These are phyloP conservation scores for Cymbidium sinense DNA, from an alignment of 106 monocot species.

Conservation along the genomic window DNA sequence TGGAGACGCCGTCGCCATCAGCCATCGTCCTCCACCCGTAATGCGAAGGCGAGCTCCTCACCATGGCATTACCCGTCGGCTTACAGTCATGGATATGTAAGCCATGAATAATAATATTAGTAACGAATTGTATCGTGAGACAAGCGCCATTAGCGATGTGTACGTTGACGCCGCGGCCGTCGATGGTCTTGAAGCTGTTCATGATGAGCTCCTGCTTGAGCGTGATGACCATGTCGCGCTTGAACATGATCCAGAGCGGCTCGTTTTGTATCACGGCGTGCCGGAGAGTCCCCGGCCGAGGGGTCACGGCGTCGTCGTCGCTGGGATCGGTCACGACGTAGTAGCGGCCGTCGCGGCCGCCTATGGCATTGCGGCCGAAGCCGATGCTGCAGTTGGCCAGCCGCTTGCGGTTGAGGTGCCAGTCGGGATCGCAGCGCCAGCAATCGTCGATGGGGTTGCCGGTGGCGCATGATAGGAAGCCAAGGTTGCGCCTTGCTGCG, in stretches of 20 bases:
- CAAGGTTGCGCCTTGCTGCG: conserved; percentile 11
- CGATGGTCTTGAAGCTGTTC: conserved; percentile 54
- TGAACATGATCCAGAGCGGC: conserved; percentile 42
- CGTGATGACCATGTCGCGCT: conserved; percentile 45
- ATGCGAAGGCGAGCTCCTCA: conserved; percentile 38
- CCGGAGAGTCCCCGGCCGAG: conserved; percentile 36
- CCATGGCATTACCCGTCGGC: conserved; percentile 50
- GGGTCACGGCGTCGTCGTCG: conserved; percentile 33
- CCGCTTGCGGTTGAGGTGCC: conserved; percentile 43
- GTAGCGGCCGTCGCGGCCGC: conserved; percentile 33
- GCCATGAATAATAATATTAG: conserved; percentile 36
- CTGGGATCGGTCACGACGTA: conserved; percentile 35
- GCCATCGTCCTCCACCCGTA: conserved; percentile 49
- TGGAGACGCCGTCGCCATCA: conserved; percentile 41
- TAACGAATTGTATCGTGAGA: conserved; percentile 34
- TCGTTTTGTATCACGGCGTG: conserved; percentile 37
- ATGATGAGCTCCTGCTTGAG: conserved; percentile 49
- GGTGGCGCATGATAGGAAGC: conserved; percentile 28
- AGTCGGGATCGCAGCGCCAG: conserved; percentile 41
- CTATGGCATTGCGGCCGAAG: conserved; percentile 41
- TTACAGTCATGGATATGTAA: conserved; percentile 42
- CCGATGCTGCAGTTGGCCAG: conserved; percentile 43
- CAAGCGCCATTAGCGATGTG: conserved; percentile 46
- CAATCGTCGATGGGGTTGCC: conserved; percentile 51
- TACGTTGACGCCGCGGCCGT: conserved; percentile 33